Conservation (phyloP, 345 rosid species). For the Abelmoschus esculentus region DNA sequence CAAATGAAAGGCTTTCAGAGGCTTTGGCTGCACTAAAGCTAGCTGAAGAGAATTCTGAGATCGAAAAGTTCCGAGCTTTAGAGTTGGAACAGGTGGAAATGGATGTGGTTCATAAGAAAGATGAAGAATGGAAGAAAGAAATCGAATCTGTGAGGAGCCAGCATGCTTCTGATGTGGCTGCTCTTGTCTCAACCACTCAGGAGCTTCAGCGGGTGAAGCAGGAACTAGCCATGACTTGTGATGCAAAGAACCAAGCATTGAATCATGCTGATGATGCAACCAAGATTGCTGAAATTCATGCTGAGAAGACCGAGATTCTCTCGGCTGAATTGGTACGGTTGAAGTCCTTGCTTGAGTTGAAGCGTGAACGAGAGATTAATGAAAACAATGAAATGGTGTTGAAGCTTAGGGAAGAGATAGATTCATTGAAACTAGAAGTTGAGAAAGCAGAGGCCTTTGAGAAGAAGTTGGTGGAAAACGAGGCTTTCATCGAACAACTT, state of each 20-base stretch:
- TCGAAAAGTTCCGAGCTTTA: slow-evolving; percentile 81
- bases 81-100: slow-evolving; percentile 87
- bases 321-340: slow-evolving; percentile 55
- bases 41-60: slow-evolving; percentile 73
- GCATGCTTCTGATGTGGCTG: slow-evolving; percentile 71
- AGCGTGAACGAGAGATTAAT: slow-evolving; percentile 38
- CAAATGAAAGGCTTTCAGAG: slow-evolving; percentile 61
- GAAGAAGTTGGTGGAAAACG: slow-evolving; percentile 47
- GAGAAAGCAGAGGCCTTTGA: slow-evolving; percentile 42
- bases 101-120: slow-evolving; percentile 69
- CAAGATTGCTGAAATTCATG: slow-evolving; percentile 73
- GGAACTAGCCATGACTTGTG: slow-evolving; percentile 60
- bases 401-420: slow-evolving; percentile 51
- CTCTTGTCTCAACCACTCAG: slow-evolving; percentile 56
- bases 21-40: slow-evolving; percentile 80
- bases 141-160: slow-evolving; percentile 65
- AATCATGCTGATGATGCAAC: slow-evolving; percentile 84
- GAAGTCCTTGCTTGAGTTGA: slow-evolving; percentile 68
- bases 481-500: slow-evolving; percentile 60
- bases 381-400: slow-evolving; percentile 40
- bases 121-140: slow-evolving; percentile 75
- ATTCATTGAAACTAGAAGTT: slow-evolving; percentile 50
- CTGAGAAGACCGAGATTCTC: slow-evolving; percentile 65
- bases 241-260: slow-evolving; percentile 80
- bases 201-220: slow-evolving; percentile 65